These are phyloP conservation scores for Rhodotorula sp. DNA, from an alignment of 1,284 basidiomycete genomes.

Conservation along the genomic window DNA sequence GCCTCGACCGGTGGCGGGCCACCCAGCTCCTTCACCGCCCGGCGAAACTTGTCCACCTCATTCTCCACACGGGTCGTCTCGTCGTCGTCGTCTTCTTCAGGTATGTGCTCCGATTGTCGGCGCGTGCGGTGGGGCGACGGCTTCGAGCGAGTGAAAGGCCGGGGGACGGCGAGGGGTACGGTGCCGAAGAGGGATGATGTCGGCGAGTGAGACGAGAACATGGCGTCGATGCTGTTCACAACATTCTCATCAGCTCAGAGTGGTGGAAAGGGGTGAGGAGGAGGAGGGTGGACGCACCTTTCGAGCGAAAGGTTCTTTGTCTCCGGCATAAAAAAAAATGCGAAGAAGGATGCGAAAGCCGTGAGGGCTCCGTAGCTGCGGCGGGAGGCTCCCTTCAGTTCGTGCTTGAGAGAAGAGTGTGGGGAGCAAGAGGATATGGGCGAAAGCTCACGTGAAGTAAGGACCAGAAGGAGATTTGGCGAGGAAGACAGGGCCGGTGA, in stretches of 20 bases:
- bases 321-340: constrained; percentile 17
- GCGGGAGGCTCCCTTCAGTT: neutral
- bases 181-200: neutral
- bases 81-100: neutral
- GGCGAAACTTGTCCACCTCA: constrained; percentile 5
- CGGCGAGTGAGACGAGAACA: constrained; percentile 2
- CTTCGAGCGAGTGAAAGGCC: neutral
- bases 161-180: constrained; percentile 8
- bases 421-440: neutral
- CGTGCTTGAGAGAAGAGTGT: neutral
- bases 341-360: neutral
- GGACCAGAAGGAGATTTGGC: constrained; percentile 50
- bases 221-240: constrained; percentile 23
- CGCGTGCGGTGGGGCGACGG: constrained; percentile 5
- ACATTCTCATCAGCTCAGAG: too few species aligned
- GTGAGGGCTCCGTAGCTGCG: constrained; percentile 15
- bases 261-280: too few species aligned
- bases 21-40: constrained; percentile 1
- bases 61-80: neutral
- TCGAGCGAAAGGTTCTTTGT: constrained; percentile 24
- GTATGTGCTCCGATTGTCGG: neutral
- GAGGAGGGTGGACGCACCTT: neutral
- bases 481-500: constrained; percentile 57
- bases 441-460: constrained; percentile 54
- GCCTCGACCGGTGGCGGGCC: too few species aligned